These are phyloP conservation scores for Nemania sp. DNA, from an alignment of 2,329 filamentous ascomycete species.

Conservation along the genomic window DNA sequence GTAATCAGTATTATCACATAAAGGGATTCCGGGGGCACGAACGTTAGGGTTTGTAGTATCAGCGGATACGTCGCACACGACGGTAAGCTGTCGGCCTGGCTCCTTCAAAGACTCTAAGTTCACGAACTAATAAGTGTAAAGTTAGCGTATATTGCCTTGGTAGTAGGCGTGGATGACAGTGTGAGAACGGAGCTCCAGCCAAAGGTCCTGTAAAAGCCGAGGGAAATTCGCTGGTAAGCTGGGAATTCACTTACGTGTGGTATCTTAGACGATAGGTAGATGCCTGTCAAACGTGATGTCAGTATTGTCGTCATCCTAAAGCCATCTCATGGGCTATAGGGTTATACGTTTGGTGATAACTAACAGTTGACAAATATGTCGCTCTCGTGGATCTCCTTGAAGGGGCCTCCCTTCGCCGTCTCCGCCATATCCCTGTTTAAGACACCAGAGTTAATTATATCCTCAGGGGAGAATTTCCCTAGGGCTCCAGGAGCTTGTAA, in stretches of 20 bases:
- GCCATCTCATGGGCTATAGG: not conserved
- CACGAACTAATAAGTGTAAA: conserved; percentile 83
- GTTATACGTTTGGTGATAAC: not conserved
- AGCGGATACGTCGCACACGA: conserved; percentile 83
- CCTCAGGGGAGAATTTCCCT: too few relatives aligned
- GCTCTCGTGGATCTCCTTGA: conserved; percentile 79
- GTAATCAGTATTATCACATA: not conserved
- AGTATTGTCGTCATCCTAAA: not conserved
- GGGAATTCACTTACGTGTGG: conserved; percentile 20
- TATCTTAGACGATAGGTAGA: conserved; percentile 75
- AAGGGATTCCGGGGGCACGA: not conserved
- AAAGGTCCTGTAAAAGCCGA: too few relatives aligned
- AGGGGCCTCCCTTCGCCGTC: conserved; percentile 81
- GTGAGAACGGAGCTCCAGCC: too few relatives aligned
- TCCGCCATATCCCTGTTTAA: conserved; percentile 88
- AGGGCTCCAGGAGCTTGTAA: too few relatives aligned
- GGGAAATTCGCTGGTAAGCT: not conserved
- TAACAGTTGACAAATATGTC: conserved; percentile 85
- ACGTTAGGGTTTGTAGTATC: conserved; percentile 77
- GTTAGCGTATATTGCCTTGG: conserved; percentile 5
- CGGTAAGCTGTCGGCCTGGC: conserved; percentile 77
- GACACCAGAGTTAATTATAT: too few relatives aligned
- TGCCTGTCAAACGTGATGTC: conserved; percentile 61
- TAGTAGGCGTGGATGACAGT: not conserved
- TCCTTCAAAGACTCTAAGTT: conserved; percentile 75